Evolutionary conservation across 768 basidiomycete genomes (phyloP).

Genomic region (Kwoniella dejecticola): DNA sequence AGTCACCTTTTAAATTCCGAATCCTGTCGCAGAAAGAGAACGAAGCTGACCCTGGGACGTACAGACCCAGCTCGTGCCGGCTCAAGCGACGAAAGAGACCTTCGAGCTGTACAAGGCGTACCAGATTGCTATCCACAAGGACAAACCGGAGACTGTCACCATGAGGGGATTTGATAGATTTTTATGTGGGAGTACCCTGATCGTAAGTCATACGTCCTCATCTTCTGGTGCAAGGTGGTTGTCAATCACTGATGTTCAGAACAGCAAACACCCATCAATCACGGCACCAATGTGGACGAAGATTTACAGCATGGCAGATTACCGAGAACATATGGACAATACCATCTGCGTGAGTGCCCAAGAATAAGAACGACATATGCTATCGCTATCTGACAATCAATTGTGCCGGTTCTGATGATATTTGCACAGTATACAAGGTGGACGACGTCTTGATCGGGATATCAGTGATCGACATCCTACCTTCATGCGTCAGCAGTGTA

Average conservation of each 20-base stretch:
- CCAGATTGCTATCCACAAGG: conserved; percentile 75
- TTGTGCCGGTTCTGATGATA: background rate
- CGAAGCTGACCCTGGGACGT: background rate
- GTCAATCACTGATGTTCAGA: background rate
- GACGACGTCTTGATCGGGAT: conserved; percentile 81
- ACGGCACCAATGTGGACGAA: conserved; percentile 44
- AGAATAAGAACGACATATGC: too few species aligned
- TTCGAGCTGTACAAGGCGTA: conserved; percentile 75
- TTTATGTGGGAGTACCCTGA: conserved; percentile 74
- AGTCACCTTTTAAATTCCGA: conserved; percentile 57
- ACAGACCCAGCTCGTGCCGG: conserved; percentile 74
- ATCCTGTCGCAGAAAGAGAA: background rate
- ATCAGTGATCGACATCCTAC: conserved; percentile 86
- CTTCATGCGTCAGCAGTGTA: conserved; percentile 74
- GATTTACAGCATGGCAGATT: conserved; percentile 52
- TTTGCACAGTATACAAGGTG: conserved; percentile 64
- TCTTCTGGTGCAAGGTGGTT: too few species aligned
- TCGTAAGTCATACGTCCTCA: conserved; percentile 60
- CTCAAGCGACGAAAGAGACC: conserved; percentile 78
- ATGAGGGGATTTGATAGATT: conserved; percentile 68
- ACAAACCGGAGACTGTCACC: conserved; percentile 59
- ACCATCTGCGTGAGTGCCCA: conserved; percentile 70
- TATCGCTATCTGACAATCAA: too few species aligned
- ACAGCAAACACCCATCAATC: conserved; percentile 68
- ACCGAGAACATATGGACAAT: conserved; percentile 81